Evolutionary conservation across 306 rosid genomes (phyloP).

Genomic region (Pterocarpus macrocarpus): DNA sequence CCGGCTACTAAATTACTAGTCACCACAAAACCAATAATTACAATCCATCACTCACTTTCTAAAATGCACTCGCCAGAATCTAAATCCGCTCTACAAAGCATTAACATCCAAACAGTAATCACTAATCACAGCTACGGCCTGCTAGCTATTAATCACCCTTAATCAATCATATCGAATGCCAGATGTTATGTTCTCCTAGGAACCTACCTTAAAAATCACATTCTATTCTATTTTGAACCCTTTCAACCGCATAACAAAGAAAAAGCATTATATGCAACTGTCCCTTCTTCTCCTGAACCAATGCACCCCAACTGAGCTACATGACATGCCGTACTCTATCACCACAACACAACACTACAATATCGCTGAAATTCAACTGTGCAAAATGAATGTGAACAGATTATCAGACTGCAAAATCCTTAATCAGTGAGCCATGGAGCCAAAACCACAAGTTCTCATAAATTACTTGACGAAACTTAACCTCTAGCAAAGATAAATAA

Average conservation of each 20-base stretch:
- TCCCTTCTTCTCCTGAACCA: not conserved
- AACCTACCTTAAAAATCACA: not conserved
- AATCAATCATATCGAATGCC: not conserved
- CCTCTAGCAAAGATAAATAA: constrained; percentile 47
- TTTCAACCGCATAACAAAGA: not conserved
- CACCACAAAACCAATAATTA: too few species aligned
- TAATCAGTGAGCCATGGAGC: not conserved
- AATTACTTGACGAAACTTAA: constrained; percentile 43
- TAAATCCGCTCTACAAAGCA: too few species aligned
- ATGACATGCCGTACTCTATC: too few species aligned
- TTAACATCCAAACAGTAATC: not conserved
- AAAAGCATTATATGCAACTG: constrained; percentile 13
- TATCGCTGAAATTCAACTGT: not conserved
- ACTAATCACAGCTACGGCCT: not conserved
- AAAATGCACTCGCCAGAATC: not conserved
- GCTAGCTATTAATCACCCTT: not conserved
- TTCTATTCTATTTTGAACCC: constrained; percentile 24
- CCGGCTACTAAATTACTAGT: too few species aligned
- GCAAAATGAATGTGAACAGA: not conserved
- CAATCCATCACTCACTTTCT: not conserved
- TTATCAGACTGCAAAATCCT: not conserved
- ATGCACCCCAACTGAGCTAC: too few species aligned
- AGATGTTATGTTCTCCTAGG: too few species aligned
- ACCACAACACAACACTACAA: not conserved
- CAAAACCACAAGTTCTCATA: constrained; percentile 39